Conservation (phyloP, 148 eudicot species). For the Rhododendron kiyosumense region DNA sequence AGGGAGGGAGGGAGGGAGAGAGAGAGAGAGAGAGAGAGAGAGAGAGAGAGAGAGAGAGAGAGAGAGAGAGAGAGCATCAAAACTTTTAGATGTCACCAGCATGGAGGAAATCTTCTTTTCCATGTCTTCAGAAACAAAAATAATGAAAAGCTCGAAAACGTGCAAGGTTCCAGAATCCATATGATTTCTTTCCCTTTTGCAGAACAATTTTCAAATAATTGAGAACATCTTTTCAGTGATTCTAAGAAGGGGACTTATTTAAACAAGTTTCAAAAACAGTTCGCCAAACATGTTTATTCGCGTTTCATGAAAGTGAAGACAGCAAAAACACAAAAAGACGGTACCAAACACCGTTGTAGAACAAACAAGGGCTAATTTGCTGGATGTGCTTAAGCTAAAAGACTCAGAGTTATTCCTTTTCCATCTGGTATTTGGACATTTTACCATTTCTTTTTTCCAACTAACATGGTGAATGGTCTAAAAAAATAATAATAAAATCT, state of each 20-base stretch:
- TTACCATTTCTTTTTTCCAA: not conserved
- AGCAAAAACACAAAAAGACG: not conserved
- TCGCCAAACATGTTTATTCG: not conserved
- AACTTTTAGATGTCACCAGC: not conserved
- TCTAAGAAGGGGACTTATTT: not conserved
- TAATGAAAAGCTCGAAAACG: not conserved
- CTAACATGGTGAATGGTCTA: not conserved
- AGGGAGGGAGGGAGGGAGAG: not conserved
- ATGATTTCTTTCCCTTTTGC: not conserved
- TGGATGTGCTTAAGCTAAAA: not conserved
- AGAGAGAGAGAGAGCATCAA: not conserved
- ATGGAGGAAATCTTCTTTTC: not conserved
- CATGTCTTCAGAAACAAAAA: not conserved
- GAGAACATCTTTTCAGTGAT: not conserved
- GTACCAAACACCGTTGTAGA: not conserved
- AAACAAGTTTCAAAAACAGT: not conserved
- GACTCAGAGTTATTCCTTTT: not conserved
- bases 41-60: not conserved
- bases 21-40: not conserved
- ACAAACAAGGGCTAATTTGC: not conserved
- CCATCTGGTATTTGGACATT: not conserved
- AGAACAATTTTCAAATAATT: not conserved
- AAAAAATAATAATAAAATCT: not conserved
- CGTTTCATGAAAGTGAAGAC: not conserved
- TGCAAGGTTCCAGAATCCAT: not conserved